phyloP scores from a whole-genome alignment of 441 rosid species.

The Pelargonium fulgidum region DNA sequence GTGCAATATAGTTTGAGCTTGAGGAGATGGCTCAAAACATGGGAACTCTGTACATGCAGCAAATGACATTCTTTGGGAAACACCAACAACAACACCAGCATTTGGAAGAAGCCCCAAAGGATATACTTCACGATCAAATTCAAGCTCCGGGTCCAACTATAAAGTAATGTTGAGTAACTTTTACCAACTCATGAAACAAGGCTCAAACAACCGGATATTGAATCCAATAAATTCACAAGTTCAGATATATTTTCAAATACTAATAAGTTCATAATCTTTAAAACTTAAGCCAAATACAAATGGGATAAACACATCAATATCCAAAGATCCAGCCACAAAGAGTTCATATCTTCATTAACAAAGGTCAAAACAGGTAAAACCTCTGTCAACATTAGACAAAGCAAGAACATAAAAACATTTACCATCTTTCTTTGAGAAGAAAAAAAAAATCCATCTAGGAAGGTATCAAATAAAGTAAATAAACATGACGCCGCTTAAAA shows the following conservation, averaged over 20 bases:
- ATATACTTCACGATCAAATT: conserved; percentile 95
- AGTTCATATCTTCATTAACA: conserved; percentile 12
- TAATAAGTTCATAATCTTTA: neutral
- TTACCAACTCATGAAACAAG: neutral
- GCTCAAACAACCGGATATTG: neutral
- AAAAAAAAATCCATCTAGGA: neutral
- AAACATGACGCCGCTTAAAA: neutral
- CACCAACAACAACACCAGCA: conserved; percentile 93
- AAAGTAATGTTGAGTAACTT: conserved; percentile 29
- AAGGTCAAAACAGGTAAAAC: conserved; percentile 13
- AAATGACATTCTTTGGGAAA: conserved; percentile 93
- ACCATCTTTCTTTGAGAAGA: too few relatives aligned
- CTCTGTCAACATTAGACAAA: neutral
- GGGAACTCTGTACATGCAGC: conserved; percentile 94
- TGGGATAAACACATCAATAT: neutral
- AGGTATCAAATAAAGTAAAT: neutral
- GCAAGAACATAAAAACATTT: neutral
- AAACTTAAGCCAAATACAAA: neutral
- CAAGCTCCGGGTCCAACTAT: conserved; percentile 96
- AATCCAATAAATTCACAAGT: neutral
- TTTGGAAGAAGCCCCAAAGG: conserved; percentile 97
- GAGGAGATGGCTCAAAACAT: conserved; percentile 96
- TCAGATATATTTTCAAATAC: neutral
- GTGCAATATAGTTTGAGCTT: conserved; percentile 95
- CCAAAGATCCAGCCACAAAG: neutral